These are phyloP conservation scores for Naematelia encephala DNA, from an alignment of 768 basidiomycete genomes.

Conservation along the genomic window DNA sequence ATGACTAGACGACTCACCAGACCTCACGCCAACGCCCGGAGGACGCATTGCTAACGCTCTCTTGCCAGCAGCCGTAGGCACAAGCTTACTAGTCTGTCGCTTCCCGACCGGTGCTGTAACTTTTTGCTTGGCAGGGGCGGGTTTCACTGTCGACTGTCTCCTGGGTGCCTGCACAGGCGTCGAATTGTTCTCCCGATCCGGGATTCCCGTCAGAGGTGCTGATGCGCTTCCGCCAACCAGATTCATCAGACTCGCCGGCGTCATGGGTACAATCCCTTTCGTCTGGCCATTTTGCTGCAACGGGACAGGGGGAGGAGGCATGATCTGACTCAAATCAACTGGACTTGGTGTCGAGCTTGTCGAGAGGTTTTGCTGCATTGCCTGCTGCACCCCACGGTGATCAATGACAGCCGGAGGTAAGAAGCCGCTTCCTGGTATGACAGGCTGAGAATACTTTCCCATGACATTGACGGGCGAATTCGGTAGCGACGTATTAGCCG, in stretches of 20 bases:
- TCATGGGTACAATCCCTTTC: conserved; percentile 64
- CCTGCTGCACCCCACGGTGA: conserved; percentile 19
- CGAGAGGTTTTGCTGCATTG: conserved; percentile 20
- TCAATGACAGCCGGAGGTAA: conserved; percentile 34
- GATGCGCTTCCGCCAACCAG: conserved; percentile 60
- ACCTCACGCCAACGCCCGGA: conserved; percentile 24
- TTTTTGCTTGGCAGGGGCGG: not conserved
- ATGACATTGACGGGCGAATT: conserved; percentile 24
- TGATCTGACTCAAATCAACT: conserved; percentile 64
- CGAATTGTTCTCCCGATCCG: conserved; percentile 45
- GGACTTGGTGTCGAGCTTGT: conserved; percentile 64
- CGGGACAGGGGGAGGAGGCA: conserved; percentile 78
- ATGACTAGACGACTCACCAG: conserved; percentile 24
- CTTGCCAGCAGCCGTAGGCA: conserved; percentile 19
- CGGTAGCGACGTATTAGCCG: conserved; percentile 16
- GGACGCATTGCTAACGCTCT: conserved; percentile 35
- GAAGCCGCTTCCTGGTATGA: conserved; percentile 20
- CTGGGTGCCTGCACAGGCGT: conserved; percentile 53
- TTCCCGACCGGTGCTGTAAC: not conserved
- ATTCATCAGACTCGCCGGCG: conserved; percentile 90
- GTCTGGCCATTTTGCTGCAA: conserved; percentile 1
- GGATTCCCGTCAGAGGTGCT: not conserved
- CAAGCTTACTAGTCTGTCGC: conserved; percentile 12
- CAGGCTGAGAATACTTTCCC: conserved; percentile 9
- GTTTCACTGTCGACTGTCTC: conserved; percentile 2